A percentile compares a stretch with the other conserved stretches of the same genome.
Evolutionary conservation across 352 stramenopile species (phyloP).

Genomic region (Peronospora destructor): DNA sequence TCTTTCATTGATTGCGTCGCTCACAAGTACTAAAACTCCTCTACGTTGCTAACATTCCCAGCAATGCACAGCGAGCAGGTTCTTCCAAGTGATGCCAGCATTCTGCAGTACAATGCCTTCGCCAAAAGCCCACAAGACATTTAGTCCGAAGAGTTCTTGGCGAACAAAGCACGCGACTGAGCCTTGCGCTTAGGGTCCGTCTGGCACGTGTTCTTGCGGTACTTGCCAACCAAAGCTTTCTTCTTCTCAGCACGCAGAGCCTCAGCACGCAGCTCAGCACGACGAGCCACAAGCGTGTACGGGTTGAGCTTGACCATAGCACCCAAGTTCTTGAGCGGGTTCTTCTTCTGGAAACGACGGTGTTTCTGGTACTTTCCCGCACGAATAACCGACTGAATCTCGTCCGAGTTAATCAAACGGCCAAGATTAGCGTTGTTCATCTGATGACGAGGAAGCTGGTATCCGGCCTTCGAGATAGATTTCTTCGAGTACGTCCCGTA

Average conservation of each 20-base stretch:
- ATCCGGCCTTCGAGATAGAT: constrained; percentile 87
- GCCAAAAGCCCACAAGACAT: neutral
- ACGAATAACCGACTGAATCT: constrained; percentile 96
- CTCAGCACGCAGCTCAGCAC: constrained; percentile 84
- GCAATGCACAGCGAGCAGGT: constrained; percentile 8
- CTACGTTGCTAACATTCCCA: constrained; percentile 1
- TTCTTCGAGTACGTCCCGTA: constrained; percentile 93
- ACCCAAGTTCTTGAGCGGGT: constrained; percentile 93
- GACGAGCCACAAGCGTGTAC: constrained; percentile 91
- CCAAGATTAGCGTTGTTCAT: constrained; percentile 98
- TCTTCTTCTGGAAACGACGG: constrained; percentile 94
- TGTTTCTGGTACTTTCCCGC: constrained; percentile 88
- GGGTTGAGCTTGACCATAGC: constrained; percentile 96
- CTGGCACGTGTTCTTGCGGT: constrained; percentile 82
- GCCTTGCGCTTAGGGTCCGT: constrained; percentile 64
- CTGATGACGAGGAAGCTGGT: constrained; percentile 89
- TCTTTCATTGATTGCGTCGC: constrained; percentile 15
- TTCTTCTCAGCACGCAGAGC: constrained; percentile 88
- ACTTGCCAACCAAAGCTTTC: constrained; percentile 66
- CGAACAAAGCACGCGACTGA: constrained; percentile 70
- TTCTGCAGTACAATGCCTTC: constrained; percentile 3
- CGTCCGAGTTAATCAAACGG: constrained; percentile 98
- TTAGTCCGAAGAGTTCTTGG: constrained; percentile 82
- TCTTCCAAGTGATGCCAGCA: constrained; percentile 7
- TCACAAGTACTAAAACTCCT: constrained; percentile 3